Evolutionary conservation across 352 stramenopile species (phyloP).

Genomic region (Pythium apleroticum): DNA sequence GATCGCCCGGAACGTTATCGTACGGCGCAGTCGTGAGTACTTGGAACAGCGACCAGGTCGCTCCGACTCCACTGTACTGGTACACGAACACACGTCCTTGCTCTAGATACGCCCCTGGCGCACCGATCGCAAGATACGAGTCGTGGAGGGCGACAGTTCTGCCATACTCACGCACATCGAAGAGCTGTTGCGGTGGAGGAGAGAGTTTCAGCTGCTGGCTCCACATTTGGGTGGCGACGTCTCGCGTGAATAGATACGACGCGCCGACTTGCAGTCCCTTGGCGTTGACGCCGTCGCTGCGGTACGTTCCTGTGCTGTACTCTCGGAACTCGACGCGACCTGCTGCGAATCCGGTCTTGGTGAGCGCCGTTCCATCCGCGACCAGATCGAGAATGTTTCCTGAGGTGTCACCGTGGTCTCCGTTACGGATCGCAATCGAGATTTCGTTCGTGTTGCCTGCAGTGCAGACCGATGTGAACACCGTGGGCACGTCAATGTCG

Average conservation of each 20-base stretch:
- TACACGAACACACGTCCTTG: slow-evolving; percentile 78
- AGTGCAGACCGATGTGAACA: slow-evolving; percentile 53
- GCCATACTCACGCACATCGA: slow-evolving; percentile 59
- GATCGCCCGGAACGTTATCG: slow-evolving; percentile 42
- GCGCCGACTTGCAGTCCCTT: slow-evolving; percentile 77
- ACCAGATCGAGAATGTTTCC: slow-evolving; percentile 64
- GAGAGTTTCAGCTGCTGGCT: slow-evolving; percentile 53
- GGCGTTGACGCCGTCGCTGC: slow-evolving; percentile 46
- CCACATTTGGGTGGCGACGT: slow-evolving; percentile 42
- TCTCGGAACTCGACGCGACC: slow-evolving; percentile 48
- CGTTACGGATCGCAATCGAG: slow-evolving; percentile 48
- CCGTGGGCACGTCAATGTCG: slow-evolving; percentile 51
- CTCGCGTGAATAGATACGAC: slow-evolving; percentile 59
- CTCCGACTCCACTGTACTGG: slow-evolving; percentile 43
- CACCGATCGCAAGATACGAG: slow-evolving; percentile 59
- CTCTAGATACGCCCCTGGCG: slow-evolving; percentile 53
- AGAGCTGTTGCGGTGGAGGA: slow-evolving; percentile 39
- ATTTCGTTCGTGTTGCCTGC: slow-evolving; percentile 41
- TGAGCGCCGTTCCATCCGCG: slow-evolving; percentile 43
- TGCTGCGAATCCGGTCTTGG: slow-evolving; percentile 31
- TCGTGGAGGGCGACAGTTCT: slow-evolving; percentile 43
- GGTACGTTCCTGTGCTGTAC: slow-evolving; percentile 59
- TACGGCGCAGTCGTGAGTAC: slow-evolving; percentile 55
- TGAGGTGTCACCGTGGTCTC: slow-evolving; percentile 50
- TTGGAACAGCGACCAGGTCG: slow-evolving; percentile 66